These are phyloP conservation scores for Akanthomyces muscarius DNA, from an alignment of 2,329 filamentous ascomycete species.

Conservation along the genomic window DNA sequence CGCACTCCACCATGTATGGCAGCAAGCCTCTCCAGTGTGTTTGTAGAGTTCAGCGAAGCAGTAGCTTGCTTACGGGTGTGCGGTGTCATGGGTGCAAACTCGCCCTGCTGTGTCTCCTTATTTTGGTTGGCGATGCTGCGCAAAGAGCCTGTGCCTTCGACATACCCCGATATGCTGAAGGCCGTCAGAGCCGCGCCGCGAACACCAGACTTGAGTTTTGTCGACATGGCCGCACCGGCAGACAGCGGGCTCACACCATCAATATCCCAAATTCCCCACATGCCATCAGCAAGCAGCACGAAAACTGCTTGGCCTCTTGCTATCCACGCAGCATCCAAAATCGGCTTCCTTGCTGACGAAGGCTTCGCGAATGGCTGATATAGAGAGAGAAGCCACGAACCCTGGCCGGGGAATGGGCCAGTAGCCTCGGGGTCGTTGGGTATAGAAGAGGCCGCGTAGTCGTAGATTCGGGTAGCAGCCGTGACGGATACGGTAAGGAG, in stretches of 20 bases:
- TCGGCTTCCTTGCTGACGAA: constrained; percentile 50
- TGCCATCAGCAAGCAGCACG: constrained; percentile 56
- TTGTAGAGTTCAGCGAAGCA: constrained; percentile 38
- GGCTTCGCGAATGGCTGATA: constrained; percentile 53
- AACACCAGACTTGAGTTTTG: constrained; percentile 48
- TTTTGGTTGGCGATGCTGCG: constrained; percentile 36
- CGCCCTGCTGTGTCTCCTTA: constrained; percentile 39
- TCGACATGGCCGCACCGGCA: constrained; percentile 41
- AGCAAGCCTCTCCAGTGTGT: constrained; percentile 48
- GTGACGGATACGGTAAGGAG: constrained; percentile 53
- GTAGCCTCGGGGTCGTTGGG: constrained; percentile 47
- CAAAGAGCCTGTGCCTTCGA: constrained; percentile 56
- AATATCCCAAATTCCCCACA: constrained; percentile 66
- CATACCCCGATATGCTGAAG: constrained; percentile 55
- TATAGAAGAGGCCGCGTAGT: constrained; percentile 52
- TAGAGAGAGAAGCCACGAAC: constrained; percentile 61
- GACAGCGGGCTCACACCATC: constrained; percentile 51
- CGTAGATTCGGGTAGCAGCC: constrained; percentile 58
- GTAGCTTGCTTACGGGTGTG: constrained; percentile 54
- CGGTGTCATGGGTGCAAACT: constrained; percentile 62
- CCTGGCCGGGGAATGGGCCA: constrained; percentile 52
- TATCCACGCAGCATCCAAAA: constrained; percentile 62
- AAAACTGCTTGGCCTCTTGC: constrained; percentile 56
- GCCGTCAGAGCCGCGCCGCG: constrained; percentile 55
- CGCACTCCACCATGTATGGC: constrained; percentile 50